Conservation (phyloP, 495 filamentous ascomycete species). For the Podospora conica region DNA sequence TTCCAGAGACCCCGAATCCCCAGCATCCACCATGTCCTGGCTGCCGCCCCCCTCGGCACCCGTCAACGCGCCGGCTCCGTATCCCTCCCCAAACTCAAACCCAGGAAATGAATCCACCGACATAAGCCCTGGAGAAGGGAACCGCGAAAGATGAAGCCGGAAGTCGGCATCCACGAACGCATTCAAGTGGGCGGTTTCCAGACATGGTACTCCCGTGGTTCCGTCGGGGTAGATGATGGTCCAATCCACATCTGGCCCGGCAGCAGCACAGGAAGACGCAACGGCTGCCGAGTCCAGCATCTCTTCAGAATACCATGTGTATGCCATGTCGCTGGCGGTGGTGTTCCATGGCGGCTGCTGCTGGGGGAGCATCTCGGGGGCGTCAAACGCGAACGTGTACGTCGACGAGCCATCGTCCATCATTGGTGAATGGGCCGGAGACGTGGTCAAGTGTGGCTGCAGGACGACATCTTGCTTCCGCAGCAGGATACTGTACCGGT, state of each 20-base stretch:
- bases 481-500: slow-evolving; percentile 29
- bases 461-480: slow-evolving; percentile 4
- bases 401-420: not conserved
- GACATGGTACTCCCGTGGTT: too few species aligned
- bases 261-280: not conserved
- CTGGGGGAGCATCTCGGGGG: not conserved
- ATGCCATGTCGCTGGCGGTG: not conserved
- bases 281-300: not conserved
- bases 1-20: not conserved
- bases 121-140: not conserved
- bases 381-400: not conserved
- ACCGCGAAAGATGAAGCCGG: not conserved
- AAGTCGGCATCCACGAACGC: not conserved
- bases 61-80: not conserved
- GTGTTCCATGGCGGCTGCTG: not conserved
- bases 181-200: not conserved
- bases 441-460: not conserved
- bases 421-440: not conserved
- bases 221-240: not conserved
- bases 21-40: not conserved
- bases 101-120: not conserved
- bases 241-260: not conserved
- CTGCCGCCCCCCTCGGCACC: not conserved
- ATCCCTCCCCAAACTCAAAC: not conserved
- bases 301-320: not conserved